phyloP scores from a whole-genome alignment of 495 filamentous ascomycete genomes.

The Elasticomyces elasticus region DNA sequence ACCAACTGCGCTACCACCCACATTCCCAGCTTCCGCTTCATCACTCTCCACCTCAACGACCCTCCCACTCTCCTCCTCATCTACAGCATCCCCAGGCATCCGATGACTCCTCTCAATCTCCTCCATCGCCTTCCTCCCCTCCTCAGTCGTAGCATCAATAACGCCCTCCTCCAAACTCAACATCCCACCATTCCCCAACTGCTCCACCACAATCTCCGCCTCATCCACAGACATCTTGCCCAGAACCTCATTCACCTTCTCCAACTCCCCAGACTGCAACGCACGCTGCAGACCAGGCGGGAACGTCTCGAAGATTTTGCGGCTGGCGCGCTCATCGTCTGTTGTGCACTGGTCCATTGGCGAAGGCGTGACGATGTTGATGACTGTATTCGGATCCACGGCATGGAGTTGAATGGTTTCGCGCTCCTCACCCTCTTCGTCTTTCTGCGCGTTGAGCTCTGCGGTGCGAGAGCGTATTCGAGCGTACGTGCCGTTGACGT shows the following conservation, averaged over 20 bases:
- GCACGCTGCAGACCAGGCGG: constrained; percentile 69
- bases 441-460: constrained; percentile 63
- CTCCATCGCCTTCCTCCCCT: constrained; percentile 67
- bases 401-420: constrained; percentile 95
- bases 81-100: constrained; percentile 31
- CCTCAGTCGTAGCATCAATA: constrained; percentile 91
- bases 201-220: constrained; percentile 79
- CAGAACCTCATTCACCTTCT: constrained; percentile 92
- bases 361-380: constrained; percentile 60
- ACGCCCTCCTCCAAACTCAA: constrained; percentile 84
- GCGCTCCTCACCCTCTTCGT: constrained; percentile 47
- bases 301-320: constrained; percentile 77
- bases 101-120: constrained; percentile 58
- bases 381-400: constrained; percentile 84
- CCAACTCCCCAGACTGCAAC: constrained; percentile 71
- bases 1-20: too few relatives aligned
- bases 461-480: constrained; percentile 67
- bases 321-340: constrained; percentile 44
- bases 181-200: constrained; percentile 80
- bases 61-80: constrained; percentile 17
- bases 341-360: constrained; percentile 52
- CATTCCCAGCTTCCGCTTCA: background rate
- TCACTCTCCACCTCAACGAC: constrained; percentile 11
- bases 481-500: constrained; percentile 77
- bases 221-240: constrained; percentile 88